A percentile compares a stretch with the other conserved stretches of the same genome.
These are phyloP conservation scores for Salix suchowensis DNA, from an alignment of 345 rosid species.

Conservation along the genomic window DNA sequence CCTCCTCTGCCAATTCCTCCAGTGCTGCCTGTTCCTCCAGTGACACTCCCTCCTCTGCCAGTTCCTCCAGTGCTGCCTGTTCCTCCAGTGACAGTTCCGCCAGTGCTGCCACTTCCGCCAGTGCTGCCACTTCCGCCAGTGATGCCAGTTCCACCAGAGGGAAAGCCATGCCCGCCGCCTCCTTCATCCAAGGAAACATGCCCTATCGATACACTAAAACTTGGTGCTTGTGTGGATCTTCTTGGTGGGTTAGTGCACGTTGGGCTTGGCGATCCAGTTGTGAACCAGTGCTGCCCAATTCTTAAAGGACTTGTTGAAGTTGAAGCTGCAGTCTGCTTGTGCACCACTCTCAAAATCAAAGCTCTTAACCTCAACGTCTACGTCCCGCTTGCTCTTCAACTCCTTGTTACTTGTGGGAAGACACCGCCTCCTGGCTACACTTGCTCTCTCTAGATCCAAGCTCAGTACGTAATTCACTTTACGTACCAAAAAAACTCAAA, in stretches of 20 bases:
- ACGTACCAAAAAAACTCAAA: background rate
- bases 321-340: constrained; percentile 88
- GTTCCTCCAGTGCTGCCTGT: background rate
- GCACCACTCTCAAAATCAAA: constrained; percentile 85
- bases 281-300: constrained; percentile 78
- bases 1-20: constrained; percentile 15
- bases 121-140: background rate
- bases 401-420: constrained; percentile 88
- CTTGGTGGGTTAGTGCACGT: constrained; percentile 84
- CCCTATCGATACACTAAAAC: constrained; percentile 73
- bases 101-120: constrained; percentile 11
- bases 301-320: constrained; percentile 68
- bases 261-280: constrained; percentile 69
- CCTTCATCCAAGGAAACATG: constrained; percentile 43
- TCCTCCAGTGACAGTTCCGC: constrained; percentile 21
- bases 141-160: constrained; percentile 7
- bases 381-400: constrained; percentile 93
- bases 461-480: background rate
- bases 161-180: constrained; percentile 37
- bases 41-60: constrained; percentile 27
- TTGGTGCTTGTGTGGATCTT: constrained; percentile 90
- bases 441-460: constrained; percentile 57
- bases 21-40: constrained; percentile 6
- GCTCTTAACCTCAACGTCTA: constrained; percentile 74
- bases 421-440: constrained; percentile 96